These are phyloP conservation scores for Westerdykella ornata DNA, from an alignment of 2,329 filamentous ascomycete genomes.

Conservation along the genomic window DNA sequence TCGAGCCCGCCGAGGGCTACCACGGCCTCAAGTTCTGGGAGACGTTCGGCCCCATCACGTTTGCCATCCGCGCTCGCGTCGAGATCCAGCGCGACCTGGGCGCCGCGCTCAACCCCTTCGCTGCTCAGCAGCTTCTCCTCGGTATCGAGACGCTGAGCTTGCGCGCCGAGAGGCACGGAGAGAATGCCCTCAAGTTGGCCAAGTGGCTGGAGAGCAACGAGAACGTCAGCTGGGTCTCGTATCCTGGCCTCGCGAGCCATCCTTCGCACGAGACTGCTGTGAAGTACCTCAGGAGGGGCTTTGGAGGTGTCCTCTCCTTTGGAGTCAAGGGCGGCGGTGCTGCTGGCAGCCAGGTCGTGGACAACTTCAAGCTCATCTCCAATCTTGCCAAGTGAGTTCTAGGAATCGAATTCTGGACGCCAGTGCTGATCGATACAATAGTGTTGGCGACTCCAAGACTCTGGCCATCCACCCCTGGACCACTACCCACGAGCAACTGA, in stretches of 20 bases:
- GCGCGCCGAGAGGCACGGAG: conserved; percentile 76
- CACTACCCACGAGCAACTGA: conserved; percentile 89
- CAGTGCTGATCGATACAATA: conserved; percentile 14
- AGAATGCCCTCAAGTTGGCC: conserved; percentile 74
- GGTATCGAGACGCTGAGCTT: conserved; percentile 86
- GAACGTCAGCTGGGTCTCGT: conserved; percentile 88
- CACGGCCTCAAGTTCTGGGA: conserved; percentile 94
- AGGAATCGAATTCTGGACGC: background rate
- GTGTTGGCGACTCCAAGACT: conserved; percentile 89
- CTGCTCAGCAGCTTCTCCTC: conserved; percentile 82
- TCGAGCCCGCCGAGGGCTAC: conserved; percentile 81
- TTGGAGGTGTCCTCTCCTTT: conserved; percentile 86
- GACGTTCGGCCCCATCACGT: conserved; percentile 76
- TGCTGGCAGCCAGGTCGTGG: conserved; percentile 83
- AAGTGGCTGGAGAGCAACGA: conserved; percentile 75
- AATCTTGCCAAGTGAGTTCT: conserved; percentile 72
- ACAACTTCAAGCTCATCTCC: conserved; percentile 89
- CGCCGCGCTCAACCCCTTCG: conserved; percentile 77
- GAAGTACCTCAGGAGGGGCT: conserved; percentile 78
- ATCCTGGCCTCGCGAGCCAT: conserved; percentile 81
- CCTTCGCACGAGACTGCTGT: conserved; percentile 72
- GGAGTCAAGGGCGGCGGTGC: conserved; percentile 81
- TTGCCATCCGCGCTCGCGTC: conserved; percentile 77
- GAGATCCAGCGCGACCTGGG: conserved; percentile 88
- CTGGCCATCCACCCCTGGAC: conserved; percentile 92